Evolutionary conservation across 2,329 filamentous ascomycete genomes (phyloP).

Genomic region (Septoria linicola): DNA sequence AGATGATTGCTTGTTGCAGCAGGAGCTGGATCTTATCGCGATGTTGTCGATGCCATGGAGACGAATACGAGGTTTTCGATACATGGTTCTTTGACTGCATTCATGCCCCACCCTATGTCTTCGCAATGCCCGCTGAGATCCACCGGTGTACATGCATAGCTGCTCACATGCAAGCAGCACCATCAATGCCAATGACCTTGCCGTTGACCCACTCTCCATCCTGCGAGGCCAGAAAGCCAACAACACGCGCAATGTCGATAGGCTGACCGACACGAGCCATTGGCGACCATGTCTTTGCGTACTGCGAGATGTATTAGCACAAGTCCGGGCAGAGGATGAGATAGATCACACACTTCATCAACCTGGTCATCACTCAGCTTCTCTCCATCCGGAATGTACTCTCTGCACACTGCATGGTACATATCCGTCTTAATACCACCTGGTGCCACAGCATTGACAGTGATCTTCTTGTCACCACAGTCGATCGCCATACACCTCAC

Average conservation of each 20-base stretch:
- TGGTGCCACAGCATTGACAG: constrained; percentile 61
- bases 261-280: constrained; percentile 65
- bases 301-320: constrained; percentile 42
- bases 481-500: constrained; percentile 56
- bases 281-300: constrained; percentile 63
- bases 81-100: background rate
- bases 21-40: too few relatives aligned
- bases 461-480: constrained; percentile 56
- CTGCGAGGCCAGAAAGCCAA: constrained; percentile 60
- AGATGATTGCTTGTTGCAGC: too few relatives aligned
- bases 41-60: too few relatives aligned
- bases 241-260: constrained; percentile 66
- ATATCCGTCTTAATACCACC: constrained; percentile 58
- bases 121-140: background rate
- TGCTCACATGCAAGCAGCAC: constrained; percentile 42
- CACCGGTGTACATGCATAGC: constrained; percentile 6
- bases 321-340: background rate
- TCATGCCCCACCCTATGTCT: background rate
- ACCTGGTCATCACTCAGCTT: constrained; percentile 58
- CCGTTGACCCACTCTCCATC: constrained; percentile 58
- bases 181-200: constrained; percentile 53
- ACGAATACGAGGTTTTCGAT: too few relatives aligned
- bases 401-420: constrained; percentile 63
- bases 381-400: constrained; percentile 61
- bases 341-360: constrained; percentile 51